Evolutionary conservation across 768 basidiomycete genomes (phyloP), one percentile per base, ranked within the genome.

Genomic region (Boletus huronensis): DNA sequence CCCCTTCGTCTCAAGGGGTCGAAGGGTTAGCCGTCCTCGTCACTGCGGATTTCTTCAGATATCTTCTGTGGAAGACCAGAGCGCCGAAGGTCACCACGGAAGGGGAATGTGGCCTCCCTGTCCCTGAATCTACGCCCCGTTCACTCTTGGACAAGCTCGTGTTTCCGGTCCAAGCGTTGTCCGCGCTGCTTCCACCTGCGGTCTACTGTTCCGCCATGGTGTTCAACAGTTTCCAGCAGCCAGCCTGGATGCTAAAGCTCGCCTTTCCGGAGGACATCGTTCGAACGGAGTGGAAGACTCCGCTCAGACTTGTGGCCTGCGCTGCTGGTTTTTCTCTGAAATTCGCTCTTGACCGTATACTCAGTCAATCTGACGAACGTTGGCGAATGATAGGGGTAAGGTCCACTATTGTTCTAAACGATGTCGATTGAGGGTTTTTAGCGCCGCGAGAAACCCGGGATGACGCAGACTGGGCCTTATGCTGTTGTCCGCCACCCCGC

Each of bases 401-500:
- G 43, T 32, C 14, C 14, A 8, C 10, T 19, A 6, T 21, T 21
- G 1, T 17, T 36, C 26, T 42, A 13, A 31, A 34, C 17, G 6
- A 32, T 9, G 26, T 16, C 2, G 19, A 42, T 28, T 36, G 23
- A 50, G 9, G 11, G 19, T 35, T 54, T 46, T 59, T 9, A 71
- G 71, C 31, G 59, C 47, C 49, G 67, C 36, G 72, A 69, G 54
- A 74, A 72, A 48, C 58, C 65, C 0, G 65, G 55, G 31, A 7
- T 71, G 53, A 61, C 65, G 5, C 58, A 64, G 34, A 63, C 58
- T 7, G 74, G 74, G 2, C 74, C 72, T 5, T 75, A 75, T 51
- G 54, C 67, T 8, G 44, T 72, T 28, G 67, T 75, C 32, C 74
- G 75, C 35, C 75, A 75, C 48, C 74, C 74, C 3, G 50, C 53